Evolutionary conservation across 495 filamentous ascomycete genomes (phyloP).

Genomic region (Penicillium desertorum): DNA sequence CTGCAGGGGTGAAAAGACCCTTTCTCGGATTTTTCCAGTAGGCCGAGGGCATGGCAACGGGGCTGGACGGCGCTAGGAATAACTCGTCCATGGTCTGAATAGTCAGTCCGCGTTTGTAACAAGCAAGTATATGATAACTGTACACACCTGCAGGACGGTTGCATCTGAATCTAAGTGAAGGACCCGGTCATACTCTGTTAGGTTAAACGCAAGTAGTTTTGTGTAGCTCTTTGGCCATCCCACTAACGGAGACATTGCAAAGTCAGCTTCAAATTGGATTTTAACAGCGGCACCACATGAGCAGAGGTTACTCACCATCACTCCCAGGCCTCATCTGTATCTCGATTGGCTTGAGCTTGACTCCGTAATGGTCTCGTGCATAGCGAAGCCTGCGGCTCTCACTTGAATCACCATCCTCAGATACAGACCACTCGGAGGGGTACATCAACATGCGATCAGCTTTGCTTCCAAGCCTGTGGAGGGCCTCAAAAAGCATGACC

Average conservation of each 20-base stretch:
- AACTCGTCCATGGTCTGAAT: slow-evolving; percentile 58
- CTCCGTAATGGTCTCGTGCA: slow-evolving; percentile 56
- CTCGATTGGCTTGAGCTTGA: slow-evolving; percentile 53
- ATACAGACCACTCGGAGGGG: slow-evolving; percentile 41
- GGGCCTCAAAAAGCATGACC: slow-evolving; percentile 62
- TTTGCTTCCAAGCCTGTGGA: slow-evolving; percentile 53
- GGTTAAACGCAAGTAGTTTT: slow-evolving; percentile 65
- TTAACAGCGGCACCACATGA: neutral
- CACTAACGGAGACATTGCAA: slow-evolving; percentile 21
- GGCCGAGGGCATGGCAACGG: slow-evolving; percentile 58
- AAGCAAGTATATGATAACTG: neutral
- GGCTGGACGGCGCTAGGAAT: slow-evolving; percentile 54
- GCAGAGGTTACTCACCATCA: slow-evolving; percentile 28
- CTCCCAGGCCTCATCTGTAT: slow-evolving; percentile 38
- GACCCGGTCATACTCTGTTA: slow-evolving; percentile 60
- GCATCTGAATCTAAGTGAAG: slow-evolving; percentile 61
- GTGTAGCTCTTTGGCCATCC: slow-evolving; percentile 58
- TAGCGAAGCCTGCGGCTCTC: slow-evolving; percentile 52
- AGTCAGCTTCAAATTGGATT: neutral
- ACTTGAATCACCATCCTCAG: slow-evolving; percentile 26
- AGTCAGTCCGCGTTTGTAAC: neutral
- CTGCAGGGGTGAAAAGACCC: slow-evolving; percentile 48
- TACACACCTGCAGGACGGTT: slow-evolving; percentile 46
- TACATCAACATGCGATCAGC: slow-evolving; percentile 62
- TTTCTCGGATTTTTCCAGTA: slow-evolving; percentile 57